Conservation (phyloP, 768 basidiomycete species). For the Boletellus ananas region DNA sequence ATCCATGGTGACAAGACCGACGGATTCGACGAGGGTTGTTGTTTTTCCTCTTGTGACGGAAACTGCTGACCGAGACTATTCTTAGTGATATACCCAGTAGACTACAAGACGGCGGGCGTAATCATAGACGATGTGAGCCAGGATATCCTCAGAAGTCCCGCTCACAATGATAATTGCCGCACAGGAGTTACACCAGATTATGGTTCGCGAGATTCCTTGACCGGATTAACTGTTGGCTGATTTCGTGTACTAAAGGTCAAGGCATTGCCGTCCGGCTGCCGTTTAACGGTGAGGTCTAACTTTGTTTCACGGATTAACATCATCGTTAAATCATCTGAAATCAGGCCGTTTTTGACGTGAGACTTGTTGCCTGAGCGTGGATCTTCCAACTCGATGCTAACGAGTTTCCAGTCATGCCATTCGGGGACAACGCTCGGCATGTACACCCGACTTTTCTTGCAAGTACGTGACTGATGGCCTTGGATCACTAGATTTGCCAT, state of each 20-base stretch:
- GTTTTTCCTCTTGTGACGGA: neutral
- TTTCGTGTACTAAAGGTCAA: constrained; percentile 33
- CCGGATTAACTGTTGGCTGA: neutral
- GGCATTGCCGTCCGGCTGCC: constrained; percentile 61
- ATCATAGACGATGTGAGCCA: constrained; percentile 72
- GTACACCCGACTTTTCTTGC: neutral
- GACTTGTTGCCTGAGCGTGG: constrained; percentile 11
- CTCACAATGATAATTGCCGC: neutral
- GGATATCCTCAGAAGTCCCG: neutral
- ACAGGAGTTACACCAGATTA: constrained; percentile 41
- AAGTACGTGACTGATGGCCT: neutral
- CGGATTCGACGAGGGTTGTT: constrained; percentile 71
- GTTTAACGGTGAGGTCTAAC: constrained; percentile 47
- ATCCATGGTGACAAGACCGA: constrained; percentile 73
- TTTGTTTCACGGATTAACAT: neutral
- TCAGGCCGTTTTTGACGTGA: constrained; percentile 48
- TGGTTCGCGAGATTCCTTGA: constrained; percentile 26
- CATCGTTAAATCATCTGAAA: neutral
- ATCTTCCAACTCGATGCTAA: neutral
- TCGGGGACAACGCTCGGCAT: constrained; percentile 47
- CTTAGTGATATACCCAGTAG: constrained; percentile 83
- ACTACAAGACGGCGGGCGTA: constrained; percentile 70
- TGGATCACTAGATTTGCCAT: constrained; percentile 22
- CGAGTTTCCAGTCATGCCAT: constrained; percentile 39
- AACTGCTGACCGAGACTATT: neutral